Base-by-base conservation (phyloP, 257 asterid species). In the Ligustrum vulgare region DNA sequence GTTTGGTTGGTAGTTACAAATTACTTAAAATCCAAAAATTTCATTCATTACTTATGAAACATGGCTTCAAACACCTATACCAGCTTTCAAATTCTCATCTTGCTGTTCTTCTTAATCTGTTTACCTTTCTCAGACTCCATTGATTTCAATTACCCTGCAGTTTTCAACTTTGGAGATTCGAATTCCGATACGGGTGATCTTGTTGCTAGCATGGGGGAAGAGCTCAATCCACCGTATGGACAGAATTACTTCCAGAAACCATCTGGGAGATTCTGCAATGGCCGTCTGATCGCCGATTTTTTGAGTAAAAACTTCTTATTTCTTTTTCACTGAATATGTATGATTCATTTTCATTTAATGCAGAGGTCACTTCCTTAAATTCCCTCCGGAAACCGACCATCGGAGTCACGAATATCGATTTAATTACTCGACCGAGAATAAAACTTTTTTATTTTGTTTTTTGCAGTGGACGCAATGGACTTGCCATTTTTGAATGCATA, bases 141-240 rank as follows among this genome's bases (percentile, higher is more conserved):
- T 45, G 94, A 93, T 75, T 93, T 93, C 89, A 89, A 88, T 69
- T 95, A 81, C 41, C 97, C 98, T 4, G 98, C 97, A 34, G 94
- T 93, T 70, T 90, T 95, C 93, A 95, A 95, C 82, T 95, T 95
- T 22, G 99, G 99, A 0, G 99, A 95, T 84, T 95, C 98, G 7
- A 95, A 95, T 80, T 95, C 99, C 13, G 98, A 95, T 84, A 95
- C 99, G 0, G 98, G 98, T 11, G 84, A 84, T 67, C 90, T 93
- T 15, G 87, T 95, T 22, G 93, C 97, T 2, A 96, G 91, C 10
- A 63, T 90, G n/a, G 96, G 82, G 3, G 92, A 84, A 0, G 51
- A 45, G 56, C 93, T 95, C n/a, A 88, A 89, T 56, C 92, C 88
- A 3, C 99, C 99, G 1, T 85, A 93, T 60, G 99, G 99, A 3